Conservation (phyloP, 768 basidiomycete species). For the Mrakia gelida region DNA sequence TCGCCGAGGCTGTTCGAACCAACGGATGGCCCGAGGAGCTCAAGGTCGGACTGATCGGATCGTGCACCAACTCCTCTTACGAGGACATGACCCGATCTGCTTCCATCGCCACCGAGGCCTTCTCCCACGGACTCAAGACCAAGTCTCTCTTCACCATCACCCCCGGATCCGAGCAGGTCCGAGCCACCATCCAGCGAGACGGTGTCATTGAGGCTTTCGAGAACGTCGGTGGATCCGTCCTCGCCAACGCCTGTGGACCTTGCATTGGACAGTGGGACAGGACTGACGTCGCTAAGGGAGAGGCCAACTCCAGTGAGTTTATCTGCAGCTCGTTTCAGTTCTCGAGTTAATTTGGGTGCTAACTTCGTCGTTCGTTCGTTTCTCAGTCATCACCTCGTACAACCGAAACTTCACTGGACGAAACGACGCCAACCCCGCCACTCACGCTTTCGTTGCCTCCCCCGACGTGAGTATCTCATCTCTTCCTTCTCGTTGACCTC, state of each 20-base stretch:
- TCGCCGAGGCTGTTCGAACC: conserved; percentile 82
- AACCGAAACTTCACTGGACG: conserved; percentile 99
- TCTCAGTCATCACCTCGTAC: conserved; percentile 91
- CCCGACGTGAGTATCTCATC: conserved; percentile 38
- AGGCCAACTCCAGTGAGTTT: conserved; percentile 82
- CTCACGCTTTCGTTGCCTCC: conserved; percentile 57
- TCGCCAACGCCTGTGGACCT: conserved; percentile 98
- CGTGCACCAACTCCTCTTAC: conserved; percentile 99
- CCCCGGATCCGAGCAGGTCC: conserved; percentile 95
- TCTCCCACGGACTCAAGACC: conserved; percentile 74
- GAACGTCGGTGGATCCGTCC: conserved; percentile 79
- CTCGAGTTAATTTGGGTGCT: neutral
- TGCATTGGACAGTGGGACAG: conserved; percentile 99
- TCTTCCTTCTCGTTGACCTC: too few relatives aligned
- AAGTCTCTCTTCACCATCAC: conserved; percentile 98
- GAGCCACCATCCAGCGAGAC: conserved; percentile 95
- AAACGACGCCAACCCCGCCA: conserved; percentile 98
- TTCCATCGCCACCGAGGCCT: conserved; percentile 84
- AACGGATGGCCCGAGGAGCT: conserved; percentile 96
- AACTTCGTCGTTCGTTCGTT: neutral
- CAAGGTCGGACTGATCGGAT: conserved; percentile 95
- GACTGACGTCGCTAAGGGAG: conserved; percentile 93
- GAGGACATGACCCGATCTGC: conserved; percentile 99
- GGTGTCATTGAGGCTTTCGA: conserved; percentile 87
- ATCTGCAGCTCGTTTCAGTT: neutral